Base-by-base conservation (phyloP, 2,329 filamentous ascomycete genomes). In the Albophoma yamanashiensis region DNA sequence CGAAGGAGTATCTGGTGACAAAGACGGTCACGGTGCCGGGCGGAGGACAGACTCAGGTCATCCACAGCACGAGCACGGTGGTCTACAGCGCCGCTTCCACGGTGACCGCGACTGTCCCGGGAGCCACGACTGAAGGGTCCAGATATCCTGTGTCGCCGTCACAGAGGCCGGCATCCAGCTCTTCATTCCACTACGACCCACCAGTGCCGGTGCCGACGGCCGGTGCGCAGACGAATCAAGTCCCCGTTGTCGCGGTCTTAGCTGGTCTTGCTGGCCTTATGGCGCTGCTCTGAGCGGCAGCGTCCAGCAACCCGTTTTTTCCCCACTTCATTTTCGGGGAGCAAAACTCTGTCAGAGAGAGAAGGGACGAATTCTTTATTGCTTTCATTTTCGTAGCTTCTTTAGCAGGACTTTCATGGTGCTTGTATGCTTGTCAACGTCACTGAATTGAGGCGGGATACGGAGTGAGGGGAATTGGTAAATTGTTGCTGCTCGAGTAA, bases 1-100 rank as follows among this genome's bases (percentile, higher is more conserved):
- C 78, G 17, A 73, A 71, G 20, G 68, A 79, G 17, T 78, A 75
- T 67, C 75, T 77, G 11, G 66, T 80, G 17, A 80, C 78, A 3
- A 69, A 76, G 67, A 78, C 75, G 8, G 66, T 75, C 3, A 71
- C 70, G 31, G 66, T 76, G 12, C 69, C 73, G 53, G 65, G 76
- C 61, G 60, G 69, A 67, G 68, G 72, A 22, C 62, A 75, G 42
- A 75, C 72, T 59, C 66, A 75, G 58, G 67, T 76, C 40, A 72
- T 57, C 22, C 27, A 74, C 14, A 71, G 73, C 8, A 80, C 78
- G 15, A 63, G 77, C 52, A 72, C 72, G n/a, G 70, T 75, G n/a
- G 62, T 73, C 31, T 59, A 70, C 17, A 70, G 73, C 36, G 67
- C 69, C 34, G 70, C 68, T 25, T 66, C 64, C 20, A 70, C 70